Evolutionary conservation across 2,329 filamentous ascomycete genomes (phyloP).

Genomic region (Myriangium duriaei): DNA sequence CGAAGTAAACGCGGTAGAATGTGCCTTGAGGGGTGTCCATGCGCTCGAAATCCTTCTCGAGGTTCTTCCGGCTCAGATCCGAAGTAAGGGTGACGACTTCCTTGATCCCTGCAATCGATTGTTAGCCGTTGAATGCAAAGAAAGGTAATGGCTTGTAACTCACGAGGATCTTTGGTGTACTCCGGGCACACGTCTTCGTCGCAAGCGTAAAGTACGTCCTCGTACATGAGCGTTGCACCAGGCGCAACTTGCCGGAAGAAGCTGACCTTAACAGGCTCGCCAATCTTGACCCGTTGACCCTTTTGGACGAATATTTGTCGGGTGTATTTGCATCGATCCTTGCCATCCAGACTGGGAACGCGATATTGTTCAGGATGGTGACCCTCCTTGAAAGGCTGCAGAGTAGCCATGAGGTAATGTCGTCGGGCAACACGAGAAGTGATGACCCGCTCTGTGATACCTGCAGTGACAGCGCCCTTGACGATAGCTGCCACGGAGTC

Average conservation of each 20-base stretch:
- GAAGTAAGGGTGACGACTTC: constrained; percentile 96
- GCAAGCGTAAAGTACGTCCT: constrained; percentile 94
- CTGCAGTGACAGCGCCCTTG: constrained; percentile 93
- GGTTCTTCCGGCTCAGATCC: constrained; percentile 91
- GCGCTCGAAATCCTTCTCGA: constrained; percentile 97
- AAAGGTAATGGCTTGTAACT: constrained; percentile 43
- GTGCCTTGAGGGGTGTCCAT: constrained; percentile 98
- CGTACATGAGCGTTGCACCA: constrained; percentile 96
- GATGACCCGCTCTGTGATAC: constrained; percentile 92
- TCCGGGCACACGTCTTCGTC: constrained; percentile 97
- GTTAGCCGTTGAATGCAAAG: constrained; percentile 22
- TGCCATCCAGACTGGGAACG: constrained; percentile 89
- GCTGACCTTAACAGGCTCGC: constrained; percentile 95
- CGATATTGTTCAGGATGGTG: constrained; percentile 98
- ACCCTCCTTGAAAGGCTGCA: constrained; percentile 97
- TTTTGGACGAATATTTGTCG: constrained; percentile 98
- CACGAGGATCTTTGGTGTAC: constrained; percentile 98
- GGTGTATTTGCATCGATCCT: constrained; percentile 97
- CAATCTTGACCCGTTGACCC: constrained; percentile 97
- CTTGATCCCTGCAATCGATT: constrained; percentile 69
- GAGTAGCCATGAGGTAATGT: constrained; percentile 97
- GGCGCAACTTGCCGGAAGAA: constrained; percentile 98
- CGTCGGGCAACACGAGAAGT: constrained; percentile 93
- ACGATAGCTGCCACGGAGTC: constrained; percentile 97
- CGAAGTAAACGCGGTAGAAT: constrained; percentile 67